Evolutionary conservation across 768 basidiomycete genomes (phyloP).

Genomic region (Amanita exitialis): DNA sequence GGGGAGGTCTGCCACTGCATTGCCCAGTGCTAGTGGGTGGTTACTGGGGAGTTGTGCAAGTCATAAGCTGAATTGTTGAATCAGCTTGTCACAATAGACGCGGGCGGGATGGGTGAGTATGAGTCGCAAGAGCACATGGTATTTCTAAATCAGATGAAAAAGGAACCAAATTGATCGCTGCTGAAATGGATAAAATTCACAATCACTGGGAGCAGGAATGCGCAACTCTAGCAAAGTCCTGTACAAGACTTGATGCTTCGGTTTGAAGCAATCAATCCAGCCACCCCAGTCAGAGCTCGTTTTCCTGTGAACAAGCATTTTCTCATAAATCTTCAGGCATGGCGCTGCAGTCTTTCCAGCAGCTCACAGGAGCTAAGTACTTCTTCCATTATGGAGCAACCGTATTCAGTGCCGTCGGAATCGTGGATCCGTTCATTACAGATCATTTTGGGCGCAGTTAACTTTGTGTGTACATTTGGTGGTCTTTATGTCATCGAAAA

Average conservation of each 20-base stretch:
- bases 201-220: constrained; percentile 40
- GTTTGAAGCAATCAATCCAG: no score
- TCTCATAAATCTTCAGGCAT: constrained; percentile 27
- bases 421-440: constrained; percentile 61
- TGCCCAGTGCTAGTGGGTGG: no score
- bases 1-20: no score
- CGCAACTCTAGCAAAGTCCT: constrained; percentile 37
- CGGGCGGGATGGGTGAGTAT: no score
- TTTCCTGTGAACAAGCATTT: background rate
- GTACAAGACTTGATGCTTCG: constrained; percentile 43
- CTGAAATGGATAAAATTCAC: constrained; percentile 47
- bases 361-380: constrained; percentile 63
- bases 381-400: constrained; percentile 64
- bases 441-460: constrained; percentile 67
- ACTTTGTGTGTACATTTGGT: constrained; percentile 62
- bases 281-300: constrained; percentile 9
- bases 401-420: constrained; percentile 57
- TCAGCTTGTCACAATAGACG: no score
- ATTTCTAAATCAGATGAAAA: constrained; percentile 28
- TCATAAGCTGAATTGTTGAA: no score
- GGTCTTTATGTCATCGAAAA: constrained; percentile 68
- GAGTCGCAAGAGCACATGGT: constrained; percentile 39
- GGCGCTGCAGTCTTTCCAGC: constrained; percentile 60
- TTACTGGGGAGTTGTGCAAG: no score
- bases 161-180: constrained; percentile 29